Base-by-base conservation (phyloP, 1,284 basidiomycete genomes). In the Trichosporon faecale region DNA sequence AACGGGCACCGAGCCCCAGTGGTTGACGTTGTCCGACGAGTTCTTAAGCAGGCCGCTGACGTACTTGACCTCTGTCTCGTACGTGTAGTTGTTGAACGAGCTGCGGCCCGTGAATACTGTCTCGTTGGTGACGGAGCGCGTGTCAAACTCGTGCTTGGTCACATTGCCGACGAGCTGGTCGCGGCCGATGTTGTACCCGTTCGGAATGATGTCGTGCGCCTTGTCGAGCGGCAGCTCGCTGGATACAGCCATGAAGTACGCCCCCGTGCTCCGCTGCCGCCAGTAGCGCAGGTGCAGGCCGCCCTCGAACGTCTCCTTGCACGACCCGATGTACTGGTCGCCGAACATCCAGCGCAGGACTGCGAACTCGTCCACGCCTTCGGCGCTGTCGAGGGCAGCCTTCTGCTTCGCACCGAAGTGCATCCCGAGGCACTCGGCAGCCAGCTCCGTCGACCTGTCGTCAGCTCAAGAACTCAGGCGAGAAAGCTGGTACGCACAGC, bases 231-330 rank as follows among this genome's bases (percentile, higher is more conserved):
- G 88, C 79, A 87, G 80, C 81, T 95, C 93, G 74, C 91, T 91
- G 0, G 91, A 92, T 7, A 86, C 84, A 0, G 92, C 94, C 84
- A 97, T 85, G 80, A 98, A 98, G 69, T 91, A 86, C 7, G 94
- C 94, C 9, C 83, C 72, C 2, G 85, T 82, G 0, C 90, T 91
- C 71, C 91, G 86, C 82, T 97, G 94, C 1, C 87, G 81, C 92
- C 93, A 98, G 82, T 95, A 95, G 29, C 95, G 88, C 80, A 95
- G 89, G 79, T 98, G 95, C 76, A 92, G 89, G 5, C 95, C 95
- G 12, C 95, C 95, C 72, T 91, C 77, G 65, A 97, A 87, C 2
- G 92, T 92, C 83, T 98, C 94, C 74, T 87, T 85, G 80, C 93
- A 94, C 1, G 92, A 88, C 0, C 94, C 94, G 18, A 94, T 81